Base-by-base conservation (phyloP, 2,329 filamentous ascomycete species). In the Clarireedia monteithiana region DNA sequence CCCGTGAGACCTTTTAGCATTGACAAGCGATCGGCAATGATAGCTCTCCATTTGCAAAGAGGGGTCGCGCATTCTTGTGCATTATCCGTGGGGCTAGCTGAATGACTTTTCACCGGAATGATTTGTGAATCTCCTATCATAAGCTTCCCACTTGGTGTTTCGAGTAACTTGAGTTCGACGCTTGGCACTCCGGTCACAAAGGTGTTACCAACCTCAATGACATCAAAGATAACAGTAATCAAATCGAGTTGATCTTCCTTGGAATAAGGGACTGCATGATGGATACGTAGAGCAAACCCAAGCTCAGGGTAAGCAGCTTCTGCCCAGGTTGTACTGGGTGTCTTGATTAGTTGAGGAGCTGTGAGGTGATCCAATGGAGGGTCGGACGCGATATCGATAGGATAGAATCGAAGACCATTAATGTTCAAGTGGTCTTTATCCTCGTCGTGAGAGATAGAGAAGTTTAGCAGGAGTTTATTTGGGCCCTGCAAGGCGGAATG, bases 371-470 rank as follows among this genome's bases (percentile, higher is more conserved):
- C 77, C 23, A 67, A 68, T 46, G 81, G 72, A 12, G 52, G 44
- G 7, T 53, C 50, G 4, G 63, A 50, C 5, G 36, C 27, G 5
- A 59, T 54, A 49, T 66, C 60, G 73, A 65, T 79, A 71, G 60
- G 79, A 68, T 83, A 87, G 17, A 87, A 72, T 63, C 82, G 77
- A 58, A 79, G 77, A 56, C 77, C 80, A 68, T 86, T 86, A 56
- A 86, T 64, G 39, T 80, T 65, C 26, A 88, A 72, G 44, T 71
- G 72, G 59, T 78, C 74, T 57, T 66, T 64, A 48, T 71, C 72
- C 17, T 55, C 61, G 30, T 71, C 69, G 58, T 75, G 71, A 15
- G 79, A 74, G 59, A 86, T 68, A 56, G 67, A 71, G 63, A 87
- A 80, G 63, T 78, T 74, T 40, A 87, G 71, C 60, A 76, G 71